phyloP scores from a whole-genome alignment of 139 green algal species.

The Closterium sp. region DNA sequence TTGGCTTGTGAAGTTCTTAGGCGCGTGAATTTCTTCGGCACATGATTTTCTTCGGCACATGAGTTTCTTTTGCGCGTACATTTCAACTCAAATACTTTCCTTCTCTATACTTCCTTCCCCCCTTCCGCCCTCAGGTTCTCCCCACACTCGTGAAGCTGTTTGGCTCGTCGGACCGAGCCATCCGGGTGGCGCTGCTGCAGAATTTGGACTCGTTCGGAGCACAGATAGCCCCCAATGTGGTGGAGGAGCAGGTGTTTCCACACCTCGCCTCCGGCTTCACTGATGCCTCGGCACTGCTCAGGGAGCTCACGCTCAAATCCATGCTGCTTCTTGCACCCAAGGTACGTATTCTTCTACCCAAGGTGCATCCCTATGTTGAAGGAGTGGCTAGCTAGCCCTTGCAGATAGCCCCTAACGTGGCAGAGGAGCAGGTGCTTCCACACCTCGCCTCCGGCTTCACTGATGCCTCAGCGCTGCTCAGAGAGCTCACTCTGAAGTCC shows the following conservation, averaged over 20 bases:
- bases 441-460: conserved; percentile 76
- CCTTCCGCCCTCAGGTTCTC: conserved; percentile 63
- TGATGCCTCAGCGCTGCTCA: conserved; percentile 85
- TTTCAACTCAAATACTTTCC: neutral
- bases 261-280: conserved; percentile 70
- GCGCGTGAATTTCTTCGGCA: too few relatives aligned
- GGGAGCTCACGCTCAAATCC: conserved; percentile 94
- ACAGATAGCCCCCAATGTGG: conserved; percentile 56
- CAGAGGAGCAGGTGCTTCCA: conserved; percentile 48
- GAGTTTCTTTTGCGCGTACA: neutral
- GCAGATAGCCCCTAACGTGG: neutral
- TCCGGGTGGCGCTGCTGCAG: conserved; percentile 86
- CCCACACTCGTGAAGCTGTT: conserved; percentile 87
- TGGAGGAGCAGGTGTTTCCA: conserved; percentile 83
- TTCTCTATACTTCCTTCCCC: neutral
- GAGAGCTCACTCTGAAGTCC: conserved; percentile 94
- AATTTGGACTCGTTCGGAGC: conserved; percentile 71
- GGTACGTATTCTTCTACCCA: conserved; percentile 52
- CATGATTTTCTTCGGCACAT: neutral
- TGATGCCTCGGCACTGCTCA: conserved; percentile 85
- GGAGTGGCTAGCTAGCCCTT: neutral
- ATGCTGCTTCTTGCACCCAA: conserved; percentile 88
- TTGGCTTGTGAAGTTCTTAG: too few relatives aligned
- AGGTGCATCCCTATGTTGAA: neutral
- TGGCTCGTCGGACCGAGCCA: conserved; percentile 74